These are phyloP conservation scores for Lentinula edodes DNA, from an alignment of 768 basidiomycete genomes.

Conservation along the genomic window DNA sequence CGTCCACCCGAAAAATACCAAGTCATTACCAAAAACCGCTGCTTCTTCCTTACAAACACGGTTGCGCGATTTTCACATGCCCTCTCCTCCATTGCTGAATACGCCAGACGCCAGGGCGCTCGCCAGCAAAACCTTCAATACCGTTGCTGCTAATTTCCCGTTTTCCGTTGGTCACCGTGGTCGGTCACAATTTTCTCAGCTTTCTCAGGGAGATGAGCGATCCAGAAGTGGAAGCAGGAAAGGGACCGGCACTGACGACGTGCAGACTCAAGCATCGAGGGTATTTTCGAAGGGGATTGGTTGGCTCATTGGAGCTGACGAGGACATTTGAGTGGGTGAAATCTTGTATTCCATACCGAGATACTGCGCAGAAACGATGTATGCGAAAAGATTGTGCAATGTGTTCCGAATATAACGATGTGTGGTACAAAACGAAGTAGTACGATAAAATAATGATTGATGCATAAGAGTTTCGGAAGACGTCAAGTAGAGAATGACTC, in stretches of 20 bases:
- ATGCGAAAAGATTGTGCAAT: background rate
- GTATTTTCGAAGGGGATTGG: conserved; percentile 89
- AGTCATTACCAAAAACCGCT: conserved; percentile 22
- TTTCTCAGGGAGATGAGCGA: conserved; percentile 32
- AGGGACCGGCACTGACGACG: conserved; percentile 49
- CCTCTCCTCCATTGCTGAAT: conserved; percentile 59
- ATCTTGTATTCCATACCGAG: background rate
- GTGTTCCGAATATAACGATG: background rate
- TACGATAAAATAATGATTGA: background rate
- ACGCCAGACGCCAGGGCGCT: conserved; percentile 78
- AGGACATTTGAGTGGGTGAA: conserved; percentile 23
- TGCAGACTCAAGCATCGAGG: conserved; percentile 68
- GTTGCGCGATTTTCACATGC: conserved; percentile 64
- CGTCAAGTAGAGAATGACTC: too few relatives aligned
- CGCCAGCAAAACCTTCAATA: conserved; percentile 73
- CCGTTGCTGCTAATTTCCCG: conserved; percentile 70
- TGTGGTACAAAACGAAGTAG: background rate
- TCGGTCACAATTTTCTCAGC: conserved; percentile 30
- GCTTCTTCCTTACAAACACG: conserved; percentile 54
- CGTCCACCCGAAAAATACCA: conserved; percentile 8
- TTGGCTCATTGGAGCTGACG: conserved; percentile 91
- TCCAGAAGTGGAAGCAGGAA: conserved; percentile 36
- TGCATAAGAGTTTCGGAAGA: background rate
- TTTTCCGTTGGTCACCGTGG: conserved; percentile 47
- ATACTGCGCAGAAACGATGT: background rate